These are phyloP conservation scores for Melaleuca quinquenervia DNA, from an alignment of 345 rosid genomes.

Conservation along the genomic window DNA sequence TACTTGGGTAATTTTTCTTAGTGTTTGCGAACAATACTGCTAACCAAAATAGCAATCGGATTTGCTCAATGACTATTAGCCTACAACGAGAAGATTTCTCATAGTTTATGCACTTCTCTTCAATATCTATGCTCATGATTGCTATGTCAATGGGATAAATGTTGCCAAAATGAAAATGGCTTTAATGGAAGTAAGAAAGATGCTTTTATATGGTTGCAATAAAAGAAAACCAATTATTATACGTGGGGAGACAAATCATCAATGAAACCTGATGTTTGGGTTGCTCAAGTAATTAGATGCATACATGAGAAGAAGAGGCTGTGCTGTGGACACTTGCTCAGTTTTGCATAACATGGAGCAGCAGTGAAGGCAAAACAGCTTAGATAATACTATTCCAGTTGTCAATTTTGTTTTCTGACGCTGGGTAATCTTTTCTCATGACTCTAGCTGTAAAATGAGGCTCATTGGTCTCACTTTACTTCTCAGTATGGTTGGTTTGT, in stretches of 20 bases:
- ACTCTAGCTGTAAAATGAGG: neutral
- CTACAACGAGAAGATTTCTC: neutral
- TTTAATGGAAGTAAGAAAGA: neutral
- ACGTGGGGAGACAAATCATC: neutral
- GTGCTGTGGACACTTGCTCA: neutral
- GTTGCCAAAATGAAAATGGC: neutral
- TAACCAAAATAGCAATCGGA: neutral
- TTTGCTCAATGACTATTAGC: neutral
- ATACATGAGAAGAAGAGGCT: neutral
- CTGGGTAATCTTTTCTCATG: neutral
- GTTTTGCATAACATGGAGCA: neutral
- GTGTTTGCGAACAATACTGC: fast-evolving
- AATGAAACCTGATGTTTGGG: neutral
- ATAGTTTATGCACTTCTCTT: neutral
- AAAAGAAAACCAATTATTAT: neutral
- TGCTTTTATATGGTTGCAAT: neutral
- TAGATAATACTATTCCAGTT: neutral
- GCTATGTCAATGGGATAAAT: neutral
- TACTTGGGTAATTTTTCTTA: neutral
- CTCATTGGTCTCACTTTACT: neutral
- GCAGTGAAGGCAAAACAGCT: neutral
- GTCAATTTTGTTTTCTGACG: neutral
- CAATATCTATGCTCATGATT: neutral
- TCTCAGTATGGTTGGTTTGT: neutral
- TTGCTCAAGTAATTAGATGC: neutral